Conservation (phyloP, 1,139 yeast genomes). For the Suhomyces atakaporum region DNA sequence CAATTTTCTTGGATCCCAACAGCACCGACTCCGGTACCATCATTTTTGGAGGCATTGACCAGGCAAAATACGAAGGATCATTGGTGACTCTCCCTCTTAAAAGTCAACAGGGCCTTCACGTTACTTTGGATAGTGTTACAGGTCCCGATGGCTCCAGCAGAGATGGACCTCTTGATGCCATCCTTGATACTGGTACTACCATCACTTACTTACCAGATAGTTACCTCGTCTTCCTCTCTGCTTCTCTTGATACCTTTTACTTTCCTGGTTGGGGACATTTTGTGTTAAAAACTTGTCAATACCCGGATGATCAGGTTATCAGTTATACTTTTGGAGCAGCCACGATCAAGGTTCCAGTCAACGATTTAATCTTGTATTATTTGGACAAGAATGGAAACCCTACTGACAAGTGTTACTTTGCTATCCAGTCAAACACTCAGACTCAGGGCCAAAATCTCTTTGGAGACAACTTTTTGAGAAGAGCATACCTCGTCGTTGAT, state of each 20-base stretch:
- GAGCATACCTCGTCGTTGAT: constrained; percentile 31
- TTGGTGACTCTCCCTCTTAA: constrained; percentile 14
- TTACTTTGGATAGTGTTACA: constrained; percentile 12
- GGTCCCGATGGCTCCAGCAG: constrained; percentile 7
- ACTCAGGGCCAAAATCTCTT: constrained; percentile 14
- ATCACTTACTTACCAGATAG: constrained; percentile 50
- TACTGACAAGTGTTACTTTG: constrained; percentile 4
- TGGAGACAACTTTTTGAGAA: constrained; percentile 36
- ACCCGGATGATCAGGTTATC: constrained; percentile 6
- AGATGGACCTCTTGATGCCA: constrained; percentile 19
- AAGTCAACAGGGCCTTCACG: constrained; percentile 6
- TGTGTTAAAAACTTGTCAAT: too few species aligned
- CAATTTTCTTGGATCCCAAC: constrained; percentile 43
- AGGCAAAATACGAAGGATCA: constrained; percentile 42
- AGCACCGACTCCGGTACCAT: constrained; percentile 48
- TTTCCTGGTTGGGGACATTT: too few species aligned
- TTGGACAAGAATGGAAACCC: background rate
- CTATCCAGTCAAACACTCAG: constrained; percentile 2
- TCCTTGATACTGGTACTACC: constrained; percentile 72
- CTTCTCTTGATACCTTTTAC: constrained; percentile 4
- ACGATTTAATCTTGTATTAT: constrained; percentile 9
- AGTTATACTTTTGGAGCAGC: constrained; percentile 6
- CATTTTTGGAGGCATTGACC: constrained; percentile 61
- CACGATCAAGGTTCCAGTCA: constrained; percentile 8
- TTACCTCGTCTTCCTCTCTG: constrained; percentile 1